Conservation (phyloP, 2,329 filamentous ascomycete genomes). For the Hymenoscyphus scutula region DNA sequence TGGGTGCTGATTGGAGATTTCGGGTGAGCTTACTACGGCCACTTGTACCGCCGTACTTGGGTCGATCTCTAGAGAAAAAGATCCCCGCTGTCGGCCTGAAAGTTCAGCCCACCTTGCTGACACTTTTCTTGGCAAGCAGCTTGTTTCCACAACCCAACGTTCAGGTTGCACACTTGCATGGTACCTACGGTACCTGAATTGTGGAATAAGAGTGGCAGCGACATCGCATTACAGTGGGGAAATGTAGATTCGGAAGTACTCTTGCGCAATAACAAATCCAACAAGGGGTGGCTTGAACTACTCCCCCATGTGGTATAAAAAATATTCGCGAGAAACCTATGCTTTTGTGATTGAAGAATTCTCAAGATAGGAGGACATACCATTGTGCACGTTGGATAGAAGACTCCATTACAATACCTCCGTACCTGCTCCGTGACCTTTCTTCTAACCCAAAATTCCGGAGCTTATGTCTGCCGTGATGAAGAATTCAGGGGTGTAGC, state of each 20-base stretch:
- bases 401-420: too few relatives aligned
- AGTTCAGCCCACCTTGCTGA: neutral
- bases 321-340: too few relatives aligned
- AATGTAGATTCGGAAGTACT: neutral
- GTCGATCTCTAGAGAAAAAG: neutral
- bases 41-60: neutral
- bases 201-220: neutral
- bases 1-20: neutral
- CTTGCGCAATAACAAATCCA: neutral
- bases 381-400: too few relatives aligned
- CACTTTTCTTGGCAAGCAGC: neutral
- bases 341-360: too few relatives aligned
- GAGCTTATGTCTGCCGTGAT: neutral
- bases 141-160: neutral
- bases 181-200: neutral
- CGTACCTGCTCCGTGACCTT: neutral
- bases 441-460: neutral
- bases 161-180: neutral
- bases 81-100: neutral
- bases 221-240: neutral
- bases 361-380: too few relatives aligned
- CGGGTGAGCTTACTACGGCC: conserved; percentile 3
- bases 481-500: neutral
- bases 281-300: too few relatives aligned
- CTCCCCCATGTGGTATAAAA: too few relatives aligned